Base-by-base conservation (phyloP, 768 basidiomycete genomes). In the Clavaria fumosa region DNA sequence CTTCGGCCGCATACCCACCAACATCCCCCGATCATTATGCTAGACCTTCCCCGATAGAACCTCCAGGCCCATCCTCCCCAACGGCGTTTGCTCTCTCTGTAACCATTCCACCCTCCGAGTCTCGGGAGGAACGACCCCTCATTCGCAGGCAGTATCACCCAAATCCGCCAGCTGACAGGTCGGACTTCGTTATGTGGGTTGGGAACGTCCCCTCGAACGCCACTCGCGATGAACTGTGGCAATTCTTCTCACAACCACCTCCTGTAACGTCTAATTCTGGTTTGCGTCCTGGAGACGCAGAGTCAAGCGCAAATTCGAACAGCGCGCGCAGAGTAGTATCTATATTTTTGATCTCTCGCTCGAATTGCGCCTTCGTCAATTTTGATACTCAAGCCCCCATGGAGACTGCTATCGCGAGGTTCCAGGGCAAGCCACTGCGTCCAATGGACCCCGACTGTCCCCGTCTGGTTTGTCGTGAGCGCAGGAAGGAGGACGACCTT, bases 181-280 rank as follows among this genome's bases (percentile, higher is more conserved):
- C 84, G 4, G 84, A 86, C 41, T 91, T 82, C 84, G 89, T 89
- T 1, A 86, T 90, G 84, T 95, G 91, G 91, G 78, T 76, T 9
- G 91, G 91, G 7, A 96, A 96, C 50, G 80, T 95, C 3, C 84
- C 85, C 2, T 66, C 68, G 4, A 84, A 90, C 48, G 75, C 85
- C 11, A 74, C 72, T 3, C 71, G 86, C 42, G 78, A 86, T 45
- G 90, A 95, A 50, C 62, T 95, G 3, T 83, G 78, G 80, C 62
- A 63, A 5, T 91, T 90, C 54, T 90, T 96, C 60, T 44, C 54
- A 46, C 28, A 28, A 14, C 26, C 26, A 28, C 14, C 14, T 28
- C 9, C n/a, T 28, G 9, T 28, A 14, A n/a, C n/a, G n/a, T n/a
- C n/a, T n/a, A n/a, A n/a, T n/a, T n/a, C n/a, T n/a, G n/a, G n/a